Evolutionary conservation across 441 rosid species (phyloP), one percentile per base, ranked within the genome.

Genomic region (Erodium moschatum): DNA sequence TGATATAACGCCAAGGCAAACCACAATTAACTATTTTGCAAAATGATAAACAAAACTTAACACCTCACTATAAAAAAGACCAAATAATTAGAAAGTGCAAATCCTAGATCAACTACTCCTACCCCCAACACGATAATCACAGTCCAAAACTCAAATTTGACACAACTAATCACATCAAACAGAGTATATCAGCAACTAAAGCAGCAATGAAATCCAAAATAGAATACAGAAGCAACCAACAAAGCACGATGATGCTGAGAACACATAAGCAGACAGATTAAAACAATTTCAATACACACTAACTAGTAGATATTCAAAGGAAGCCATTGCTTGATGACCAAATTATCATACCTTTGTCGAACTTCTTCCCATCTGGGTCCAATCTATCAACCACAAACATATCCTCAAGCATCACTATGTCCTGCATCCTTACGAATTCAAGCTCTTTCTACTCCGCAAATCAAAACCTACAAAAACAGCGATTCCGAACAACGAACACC

Each of bases 391-490:
- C 60, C 19, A 52, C 60, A 16, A 52, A 52, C 60, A 52, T 52
- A 16, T 52, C 60, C 60, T 52, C 60, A 15, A 52, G n/a, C 60
- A 52, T 52, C 60, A 52, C 60, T 52, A 52, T 52, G 60, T 52
- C 60, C 20, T 52, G 60, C 60, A 52, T 52, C 60, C 19, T 52
- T 52, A 12, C 52, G 13, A 46, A 46, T 2, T n/a, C 52, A 35
- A 35, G 50, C n/a, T 7, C 60, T 15, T n/a, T 52, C 20, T 16
- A 4, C 60, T n/a, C 60, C 60, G 16, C 60, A 52, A 52, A 52
- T 4, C 60, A 52, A 52, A n/a, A n/a, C 60, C 60, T 52, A n/a
- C 60, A 52, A 46, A 46, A 10, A 12, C 52, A 10, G 31, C 52
- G n/a, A 46, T 46, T 46, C 15, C 52, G 15, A 46, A 11, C 52